phyloP scores from a whole-genome alignment of 1,284 basidiomycete genomes.

The Gymnopus androsaceus region DNA sequence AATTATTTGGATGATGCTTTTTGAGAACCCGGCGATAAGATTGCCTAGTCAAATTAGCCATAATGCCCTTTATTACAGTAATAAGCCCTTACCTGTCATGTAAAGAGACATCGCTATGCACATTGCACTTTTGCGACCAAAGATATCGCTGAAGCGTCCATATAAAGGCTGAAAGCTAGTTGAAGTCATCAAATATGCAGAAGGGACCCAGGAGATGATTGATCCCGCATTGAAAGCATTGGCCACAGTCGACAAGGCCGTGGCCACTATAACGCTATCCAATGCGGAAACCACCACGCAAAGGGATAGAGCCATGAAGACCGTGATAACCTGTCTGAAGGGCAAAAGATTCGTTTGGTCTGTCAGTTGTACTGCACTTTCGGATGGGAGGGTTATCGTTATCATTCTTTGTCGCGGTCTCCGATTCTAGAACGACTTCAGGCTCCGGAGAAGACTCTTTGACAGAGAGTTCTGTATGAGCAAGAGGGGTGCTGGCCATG shows the following conservation, averaged over 20 bases:
- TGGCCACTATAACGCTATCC: conserved; percentile 65
- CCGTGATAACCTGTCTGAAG: conserved; percentile 61
- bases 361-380: conserved; percentile 39
- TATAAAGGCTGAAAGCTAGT: conserved; percentile 68
- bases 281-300: conserved; percentile 58
- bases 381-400: not conserved
- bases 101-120: conserved; percentile 62
- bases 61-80: too few relatives aligned
- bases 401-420: conserved; percentile 9
- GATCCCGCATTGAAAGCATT: conserved; percentile 69
- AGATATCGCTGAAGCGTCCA: conserved; percentile 75
- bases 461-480: not conserved
- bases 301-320: conserved; percentile 63
- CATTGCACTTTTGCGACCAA: conserved; percentile 70
- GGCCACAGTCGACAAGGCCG: conserved; percentile 70
- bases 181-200: conserved; percentile 64
- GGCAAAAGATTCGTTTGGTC: conserved; percentile 82
- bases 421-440: conserved; percentile 2
- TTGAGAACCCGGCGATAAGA: conserved; percentile 59
- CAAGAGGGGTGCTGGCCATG: not conserved
- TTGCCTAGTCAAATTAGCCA: too few relatives aligned
- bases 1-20: conserved; percentile 71
- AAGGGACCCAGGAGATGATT: conserved; percentile 70
- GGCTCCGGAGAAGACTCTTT: conserved; percentile 1
- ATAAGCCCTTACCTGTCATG: conserved; percentile 64